Evolutionary conservation across 2,329 filamentous ascomycete species (phyloP).

Genomic region (Hypoxylon sp.): DNA sequence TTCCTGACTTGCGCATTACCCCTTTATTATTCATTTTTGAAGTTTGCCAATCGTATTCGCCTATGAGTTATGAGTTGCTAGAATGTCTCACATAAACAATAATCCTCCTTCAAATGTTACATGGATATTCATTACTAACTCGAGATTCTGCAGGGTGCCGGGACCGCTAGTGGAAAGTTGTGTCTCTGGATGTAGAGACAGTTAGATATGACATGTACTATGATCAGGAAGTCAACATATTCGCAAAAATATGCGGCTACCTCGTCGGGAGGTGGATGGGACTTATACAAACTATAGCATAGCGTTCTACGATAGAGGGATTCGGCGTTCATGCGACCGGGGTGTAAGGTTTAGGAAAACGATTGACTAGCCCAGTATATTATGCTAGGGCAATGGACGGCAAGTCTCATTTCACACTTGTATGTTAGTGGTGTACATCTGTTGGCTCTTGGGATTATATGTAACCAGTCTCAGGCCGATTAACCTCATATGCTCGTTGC

Average conservation of each 20-base stretch:
- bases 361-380: conserved; percentile 1
- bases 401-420: neutral
- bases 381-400: conserved; percentile 6
- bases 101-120: neutral
- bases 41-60: neutral
- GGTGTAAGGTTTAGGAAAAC: neutral
- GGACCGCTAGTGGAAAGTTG: conserved; percentile 91
- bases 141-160: conserved; percentile 67
- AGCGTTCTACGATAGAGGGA: neutral
- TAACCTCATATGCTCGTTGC: neutral
- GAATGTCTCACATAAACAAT: neutral
- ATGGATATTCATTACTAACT: conserved; percentile 18
- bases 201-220: neutral
- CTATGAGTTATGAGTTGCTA: neutral
- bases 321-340: conserved; percentile 1
- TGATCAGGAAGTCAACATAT: neutral
- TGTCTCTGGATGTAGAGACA: conserved; percentile 84
- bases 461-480: neutral
- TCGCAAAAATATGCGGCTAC: neutral
- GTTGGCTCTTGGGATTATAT: neutral
- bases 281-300: conserved; percentile 20
- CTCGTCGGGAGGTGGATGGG: neutral
- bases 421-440: neutral
- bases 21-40: neutral
- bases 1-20: neutral